Conservation (phyloP, 1,284 basidiomycete species). For the Xanthoconium separans region DNA sequence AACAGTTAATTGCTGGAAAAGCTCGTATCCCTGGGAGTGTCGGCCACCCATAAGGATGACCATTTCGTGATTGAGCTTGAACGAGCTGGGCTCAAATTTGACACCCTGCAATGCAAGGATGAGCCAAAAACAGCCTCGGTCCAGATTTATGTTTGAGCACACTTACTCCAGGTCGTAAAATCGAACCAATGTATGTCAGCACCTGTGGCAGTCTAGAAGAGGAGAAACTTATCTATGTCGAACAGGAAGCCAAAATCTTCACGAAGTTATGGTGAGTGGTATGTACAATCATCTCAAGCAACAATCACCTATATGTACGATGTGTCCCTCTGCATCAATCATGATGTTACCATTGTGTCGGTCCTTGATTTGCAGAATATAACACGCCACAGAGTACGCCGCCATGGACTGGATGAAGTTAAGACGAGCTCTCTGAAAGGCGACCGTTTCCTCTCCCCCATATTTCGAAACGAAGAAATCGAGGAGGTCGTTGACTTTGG, state of each 20-base stretch:
- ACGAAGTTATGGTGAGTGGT: constrained; percentile 2
- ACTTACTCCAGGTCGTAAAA: constrained; percentile 66
- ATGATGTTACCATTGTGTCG: constrained; percentile 99
- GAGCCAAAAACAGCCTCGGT: not conserved
- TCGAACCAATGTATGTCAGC: constrained; percentile 24
- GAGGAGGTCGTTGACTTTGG: constrained; percentile 95
- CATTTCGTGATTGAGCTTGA: constrained; percentile 99
- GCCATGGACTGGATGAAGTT: constrained; percentile 99
- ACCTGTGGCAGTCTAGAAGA: constrained; percentile 13
- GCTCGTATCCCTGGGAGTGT: constrained; percentile 88
- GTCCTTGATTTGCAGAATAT: constrained; percentile 97
- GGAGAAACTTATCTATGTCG: constrained; percentile 85
- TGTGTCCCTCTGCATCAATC: constrained; percentile 96
- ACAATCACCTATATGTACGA: constrained; percentile 85
- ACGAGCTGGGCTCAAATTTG: constrained; percentile 96
- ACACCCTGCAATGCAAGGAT: constrained; percentile 62
- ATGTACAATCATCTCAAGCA: not conserved
- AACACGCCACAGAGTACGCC: constrained; percentile 98
- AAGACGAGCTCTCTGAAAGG: constrained; percentile 91
- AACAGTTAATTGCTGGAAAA: constrained; percentile 92
- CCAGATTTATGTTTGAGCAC: not conserved
- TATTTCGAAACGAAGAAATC: constrained; percentile 97
- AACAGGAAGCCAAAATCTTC: constrained; percentile 98
- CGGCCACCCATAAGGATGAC: constrained; percentile 96
- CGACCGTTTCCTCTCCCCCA: constrained; percentile 83